Evolutionary conservation across 169 alveolate genomes (phyloP), one percentile per base, ranked within the genome.

Genomic region (Plasmodium relictum): DNA sequence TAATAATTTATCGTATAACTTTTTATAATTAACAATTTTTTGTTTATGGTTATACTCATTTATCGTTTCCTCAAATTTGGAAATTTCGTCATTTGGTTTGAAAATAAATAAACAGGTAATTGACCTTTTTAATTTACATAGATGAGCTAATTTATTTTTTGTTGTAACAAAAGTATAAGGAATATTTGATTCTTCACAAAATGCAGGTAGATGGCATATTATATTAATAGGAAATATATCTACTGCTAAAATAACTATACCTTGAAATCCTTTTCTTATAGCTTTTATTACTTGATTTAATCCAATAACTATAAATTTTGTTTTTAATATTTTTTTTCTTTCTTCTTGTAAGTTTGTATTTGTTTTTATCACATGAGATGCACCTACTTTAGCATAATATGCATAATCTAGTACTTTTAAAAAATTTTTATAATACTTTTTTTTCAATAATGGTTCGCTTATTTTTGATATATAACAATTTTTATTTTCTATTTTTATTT

Each of bases 181-280:
- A 42, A 97, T 88, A 45, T 96, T 94, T 65, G 95, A 92, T 68
- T 96, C 98, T 87, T 98, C 99, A 89, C 99, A 98, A 58, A 97
- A 93, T 20, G 97, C 88, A 41, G 99, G 99, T 16, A 98, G 91
- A 88, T 98, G 99, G 12, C 99, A 96, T 16, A 98, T 93, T 5
- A 98, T 98, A 89, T 98, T 99, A 42, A 98, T 95, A 1, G 99
- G 99, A 56, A 97, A 96, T 22, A 98, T 98, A 88, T 98, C 99
- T 50, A 98, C 97, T 31, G 99, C 99, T 69, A 98, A 71, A 14
- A 98, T 88, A 16, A 97, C 98, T 45, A 98, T 92, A 26, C 99
- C 99, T 63, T 63, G 73, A 12, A 44, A 73, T 16, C 98, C 98
- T 91, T 97, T 97, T 66, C 98, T 92, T 31, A 98, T 88, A 58